Base-by-base conservation (phyloP, 306 rosid genomes). In the Gillenia trifoliata region DNA sequence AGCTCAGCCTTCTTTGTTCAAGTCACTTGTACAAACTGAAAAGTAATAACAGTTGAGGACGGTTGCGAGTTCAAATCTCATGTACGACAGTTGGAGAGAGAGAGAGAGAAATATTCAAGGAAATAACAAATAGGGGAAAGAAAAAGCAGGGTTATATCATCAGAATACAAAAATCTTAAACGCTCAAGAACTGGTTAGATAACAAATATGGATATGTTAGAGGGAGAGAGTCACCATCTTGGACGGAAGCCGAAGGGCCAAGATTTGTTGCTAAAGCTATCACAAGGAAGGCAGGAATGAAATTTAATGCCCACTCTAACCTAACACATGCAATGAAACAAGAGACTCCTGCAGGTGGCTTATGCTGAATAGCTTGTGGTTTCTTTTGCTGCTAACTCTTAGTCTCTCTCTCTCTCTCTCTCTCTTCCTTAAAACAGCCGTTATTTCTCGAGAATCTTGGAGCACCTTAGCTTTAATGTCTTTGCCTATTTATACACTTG, bases 391-490 rank as follows among this genome's bases (percentile, higher is more conserved):
- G 30, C 38, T 20, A 55, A 47, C 20, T 41, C n/a, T 60, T 56
- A 25, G 77, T 11, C 33, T 16, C 9, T 23, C 17, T 25, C 19
- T 33, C 63, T 22, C 52, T 47, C 31, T 30, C 41, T 38, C 41
- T 38, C 74, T 41, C n/a, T n/a, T n/a, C n/a, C n/a, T n/a, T n/a
- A n/a, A 16, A 70, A 29, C 54, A 26, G 62, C 34, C 71, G 67
- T 65, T 61, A 30, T 71, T 38, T 61, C 60, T 67, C 66, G 65
- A 66, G 23, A 71, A 8, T 68, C 67, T 55, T 26, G 82, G 69
- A 64, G 80, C 36, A 54, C 64, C 82, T 64, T 73, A 11, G 73
- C 63, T 47, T 56, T 59, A 40, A 12, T 71, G 68, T 59, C 63
- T 25, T 11, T 1, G n/a, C 66, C 74, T 67, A 79, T 73, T 73